Base-by-base conservation (phyloP, 805 yeast species). In the Clavispora fructus region DNA sequence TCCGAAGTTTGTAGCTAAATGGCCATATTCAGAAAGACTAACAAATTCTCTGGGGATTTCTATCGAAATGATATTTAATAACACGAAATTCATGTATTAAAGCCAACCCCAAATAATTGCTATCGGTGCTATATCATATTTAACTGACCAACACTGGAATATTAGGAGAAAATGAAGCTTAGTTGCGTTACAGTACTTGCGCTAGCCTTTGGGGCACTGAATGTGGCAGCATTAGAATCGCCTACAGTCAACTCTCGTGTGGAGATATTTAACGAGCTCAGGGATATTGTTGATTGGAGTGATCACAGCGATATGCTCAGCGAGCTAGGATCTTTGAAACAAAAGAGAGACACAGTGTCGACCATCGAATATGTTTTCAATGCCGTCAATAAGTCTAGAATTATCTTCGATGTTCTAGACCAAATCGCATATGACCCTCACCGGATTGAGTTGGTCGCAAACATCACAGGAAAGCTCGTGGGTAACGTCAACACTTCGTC, bases 391-490 rank as follows among this genome's bases (percentile, higher is more conserved):
- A 47, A 43, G 12, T 57, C 74, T 0, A 71, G 69, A 23, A 49
- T 71, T 19, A 48, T 71, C 35, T 71, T 63, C 53, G 52, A 51
- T 12, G 59, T 60, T n/a, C 59, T 71, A 41, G 73, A 71, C 47
- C 62, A 58, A 28, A 57, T 67, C 19, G 71, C 69, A 5, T 66
- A 58, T 35, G 52, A 59, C 47, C 67, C 69, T 7, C 40, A 43
- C 10, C 48, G 67, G 40, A 58, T 69, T 39, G 50, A 53, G 41
- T 44, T 44, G 40, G 43, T 71, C 37, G 68, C 70, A 25, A 69
- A 70, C 43, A 27, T 49, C 16, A 69, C 75, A n/a, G 61, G 57
- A 1, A 48, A 33, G 25, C 40, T 60, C 6, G 39, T 66, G 11
- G 50, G 52, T 13, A 44, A 45, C 16, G 31, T 57, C 26, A 47